Conservation (phyloP, 129 eudicot genomes). For the Centella asiatica region DNA sequence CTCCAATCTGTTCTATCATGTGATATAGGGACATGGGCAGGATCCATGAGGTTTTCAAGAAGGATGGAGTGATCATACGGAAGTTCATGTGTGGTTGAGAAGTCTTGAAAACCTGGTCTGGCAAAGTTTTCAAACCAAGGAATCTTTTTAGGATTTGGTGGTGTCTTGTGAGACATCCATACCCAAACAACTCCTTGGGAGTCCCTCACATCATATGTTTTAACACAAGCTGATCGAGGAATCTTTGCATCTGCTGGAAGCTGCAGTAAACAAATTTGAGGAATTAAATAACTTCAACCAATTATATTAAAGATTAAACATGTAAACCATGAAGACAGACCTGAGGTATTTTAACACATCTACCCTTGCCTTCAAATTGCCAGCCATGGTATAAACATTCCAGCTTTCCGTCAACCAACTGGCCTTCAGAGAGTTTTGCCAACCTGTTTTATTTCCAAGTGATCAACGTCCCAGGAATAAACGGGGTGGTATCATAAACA, state of each 20-base stretch:
- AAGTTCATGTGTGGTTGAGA: slow-evolving; percentile 85
- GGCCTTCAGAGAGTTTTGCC: slow-evolving; percentile 98
- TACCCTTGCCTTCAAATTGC: slow-evolving; percentile 93
- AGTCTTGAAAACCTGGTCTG: slow-evolving; percentile 61
- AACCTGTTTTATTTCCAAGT: slow-evolving; percentile 34
- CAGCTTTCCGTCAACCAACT: slow-evolving; percentile 68
- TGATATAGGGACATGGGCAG: slow-evolving; percentile 92
- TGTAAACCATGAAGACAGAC: slow-evolving; percentile 18
- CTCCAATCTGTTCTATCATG: slow-evolving; percentile 89
- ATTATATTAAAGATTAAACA: neutral
- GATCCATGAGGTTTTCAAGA: slow-evolving; percentile 95
- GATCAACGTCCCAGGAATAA: neutral
- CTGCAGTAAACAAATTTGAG: slow-evolving; percentile 25
- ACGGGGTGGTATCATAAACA: neutral
- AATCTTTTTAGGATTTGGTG: slow-evolving; percentile 59
- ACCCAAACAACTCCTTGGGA: slow-evolving; percentile 96
- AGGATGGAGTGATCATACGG: slow-evolving; percentile 95
- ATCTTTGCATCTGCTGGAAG: slow-evolving; percentile 73
- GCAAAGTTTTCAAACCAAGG: slow-evolving; percentile 90
- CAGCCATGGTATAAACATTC: slow-evolving; percentile 98
- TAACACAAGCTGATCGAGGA: slow-evolving; percentile 77
- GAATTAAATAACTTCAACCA: neutral
- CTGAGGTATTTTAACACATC: slow-evolving; percentile 98
- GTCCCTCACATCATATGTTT: slow-evolving; percentile 66
- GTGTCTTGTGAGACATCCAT: slow-evolving; percentile 88